phyloP scores from a whole-genome alignment of 176 grass and related monocot genomes.

The Lolium rigidum region DNA sequence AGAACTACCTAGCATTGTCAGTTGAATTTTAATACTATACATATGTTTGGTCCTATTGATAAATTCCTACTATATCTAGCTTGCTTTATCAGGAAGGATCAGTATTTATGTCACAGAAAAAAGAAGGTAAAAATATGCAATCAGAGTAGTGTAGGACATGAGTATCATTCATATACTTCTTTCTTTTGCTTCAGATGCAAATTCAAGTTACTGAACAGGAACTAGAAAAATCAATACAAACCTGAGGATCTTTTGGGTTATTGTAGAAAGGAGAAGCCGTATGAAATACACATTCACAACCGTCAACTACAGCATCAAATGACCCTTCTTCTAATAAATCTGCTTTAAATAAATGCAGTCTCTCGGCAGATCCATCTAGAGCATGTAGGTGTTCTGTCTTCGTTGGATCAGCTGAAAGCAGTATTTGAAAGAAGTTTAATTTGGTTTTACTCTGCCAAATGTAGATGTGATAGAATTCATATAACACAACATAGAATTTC shows the following conservation, averaged over 20 bases:
- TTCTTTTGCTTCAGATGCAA: neutral
- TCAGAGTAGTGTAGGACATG: neutral
- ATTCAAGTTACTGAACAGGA: neutral
- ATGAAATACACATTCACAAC: constrained; percentile 56
- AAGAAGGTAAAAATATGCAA: neutral
- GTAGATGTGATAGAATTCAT: neutral
- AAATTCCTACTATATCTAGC: neutral
- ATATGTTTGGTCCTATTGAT: neutral
- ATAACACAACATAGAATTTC: neutral
- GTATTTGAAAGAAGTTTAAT: constrained; percentile 8
- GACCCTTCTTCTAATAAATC: constrained; percentile 49
- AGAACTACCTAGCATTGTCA: neutral
- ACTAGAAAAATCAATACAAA: neutral
- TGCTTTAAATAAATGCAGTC: constrained; percentile 51
- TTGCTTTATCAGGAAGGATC: neutral
- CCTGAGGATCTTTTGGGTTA: constrained; percentile 47
- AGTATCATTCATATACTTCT: neutral
- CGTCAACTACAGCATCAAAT: constrained; percentile 46
- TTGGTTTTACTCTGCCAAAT: neutral
- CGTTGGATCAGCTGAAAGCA: constrained; percentile 50
- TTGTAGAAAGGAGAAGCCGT: constrained; percentile 50
- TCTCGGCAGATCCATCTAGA: constrained; percentile 49
- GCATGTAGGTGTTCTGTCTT: constrained; percentile 45
- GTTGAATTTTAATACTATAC: neutral
- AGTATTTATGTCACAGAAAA: no score